Percentiles rank a stretch among this genome's conserved stretches.
phyloP scores from a whole-genome alignment of 495 filamentous ascomycete genomes.

The Neurospora discreta region DNA sequence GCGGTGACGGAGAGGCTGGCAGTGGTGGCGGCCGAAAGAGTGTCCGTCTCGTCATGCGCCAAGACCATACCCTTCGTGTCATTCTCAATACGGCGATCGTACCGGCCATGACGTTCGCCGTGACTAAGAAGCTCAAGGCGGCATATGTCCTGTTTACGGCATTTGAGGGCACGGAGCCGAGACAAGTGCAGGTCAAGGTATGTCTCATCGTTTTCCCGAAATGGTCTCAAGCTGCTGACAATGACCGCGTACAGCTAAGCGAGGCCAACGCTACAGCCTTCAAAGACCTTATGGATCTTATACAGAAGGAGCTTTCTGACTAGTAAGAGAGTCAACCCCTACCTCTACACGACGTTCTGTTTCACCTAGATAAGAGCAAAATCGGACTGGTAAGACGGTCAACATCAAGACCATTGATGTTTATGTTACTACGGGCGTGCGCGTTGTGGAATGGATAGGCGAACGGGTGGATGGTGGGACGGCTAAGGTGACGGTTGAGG shows the following conservation, averaged over 20 bases:
- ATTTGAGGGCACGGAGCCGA: slow-evolving; percentile 46
- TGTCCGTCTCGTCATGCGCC: slow-evolving; percentile 74
- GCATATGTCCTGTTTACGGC: slow-evolving; percentile 42
- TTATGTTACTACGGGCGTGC: background rate
- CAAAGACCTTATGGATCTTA: slow-evolving; percentile 25
- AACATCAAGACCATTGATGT: background rate
- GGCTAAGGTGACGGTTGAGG: background rate
- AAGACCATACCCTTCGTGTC: slow-evolving; percentile 76
- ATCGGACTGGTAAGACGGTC: background rate
- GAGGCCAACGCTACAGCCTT: slow-evolving; percentile 34
- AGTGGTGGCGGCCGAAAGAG: slow-evolving; percentile 10
- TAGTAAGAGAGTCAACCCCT: background rate
- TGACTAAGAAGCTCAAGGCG: slow-evolving; percentile 51
- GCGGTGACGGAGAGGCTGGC: slow-evolving; percentile 21
- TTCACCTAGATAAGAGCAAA: background rate
- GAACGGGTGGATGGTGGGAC: background rate
- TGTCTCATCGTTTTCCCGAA: slow-evolving; percentile 10
- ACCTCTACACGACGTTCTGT: background rate
- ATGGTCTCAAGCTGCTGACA: slow-evolving; percentile 1
- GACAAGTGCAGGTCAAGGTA: slow-evolving; percentile 62
- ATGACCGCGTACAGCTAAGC: slow-evolving; percentile 25
- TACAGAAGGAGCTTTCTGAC: slow-evolving; percentile 27
- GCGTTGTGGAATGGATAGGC: background rate
- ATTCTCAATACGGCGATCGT: slow-evolving; percentile 72
- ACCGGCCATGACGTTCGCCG: slow-evolving; percentile 60